Conservation (phyloP, 345 rosid species). For the Linum lewisii region DNA sequence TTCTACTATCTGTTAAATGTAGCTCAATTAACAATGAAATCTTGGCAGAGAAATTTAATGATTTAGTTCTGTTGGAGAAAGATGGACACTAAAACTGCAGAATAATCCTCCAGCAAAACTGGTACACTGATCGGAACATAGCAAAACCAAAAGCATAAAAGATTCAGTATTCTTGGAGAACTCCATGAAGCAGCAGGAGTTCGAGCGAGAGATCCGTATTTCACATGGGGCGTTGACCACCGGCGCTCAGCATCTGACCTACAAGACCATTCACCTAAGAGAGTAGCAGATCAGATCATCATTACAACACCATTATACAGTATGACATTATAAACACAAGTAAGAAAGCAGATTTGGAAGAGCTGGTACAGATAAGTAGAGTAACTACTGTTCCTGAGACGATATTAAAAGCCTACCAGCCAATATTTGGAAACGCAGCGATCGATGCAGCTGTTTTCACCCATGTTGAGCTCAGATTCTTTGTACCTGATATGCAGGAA, state of each 20-base stretch:
- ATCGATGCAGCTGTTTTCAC: slow-evolving; percentile 97
- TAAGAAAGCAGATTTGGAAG: neutral
- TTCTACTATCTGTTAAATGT: too few species aligned
- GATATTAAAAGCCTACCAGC: slow-evolving; percentile 43
- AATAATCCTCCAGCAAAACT: too few species aligned
- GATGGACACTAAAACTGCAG: too few species aligned
- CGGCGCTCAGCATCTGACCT: slow-evolving; percentile 77
- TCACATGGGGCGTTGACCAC: slow-evolving; percentile 61
- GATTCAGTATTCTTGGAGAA: neutral
- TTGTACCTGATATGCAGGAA: slow-evolving; percentile 49
- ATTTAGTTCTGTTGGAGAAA: too few species aligned
- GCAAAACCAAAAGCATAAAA: neutral
- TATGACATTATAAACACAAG: neutral
- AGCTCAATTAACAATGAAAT: too few species aligned
- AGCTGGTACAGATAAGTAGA: neutral
- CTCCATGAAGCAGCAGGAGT: neutral
- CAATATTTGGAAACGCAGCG: slow-evolving; percentile 94
- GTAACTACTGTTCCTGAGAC: neutral
- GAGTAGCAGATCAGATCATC: neutral
- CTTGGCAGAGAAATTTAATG: too few species aligned
- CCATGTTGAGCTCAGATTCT: slow-evolving; percentile 94
- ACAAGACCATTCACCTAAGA: slow-evolving; percentile 74
- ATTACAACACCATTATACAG: neutral
- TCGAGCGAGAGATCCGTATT: neutral
- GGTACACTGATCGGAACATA: too few species aligned